Base-by-base conservation (phyloP, 192 early-diverging fungal genomes). In the Coemansia sp. region DNA sequence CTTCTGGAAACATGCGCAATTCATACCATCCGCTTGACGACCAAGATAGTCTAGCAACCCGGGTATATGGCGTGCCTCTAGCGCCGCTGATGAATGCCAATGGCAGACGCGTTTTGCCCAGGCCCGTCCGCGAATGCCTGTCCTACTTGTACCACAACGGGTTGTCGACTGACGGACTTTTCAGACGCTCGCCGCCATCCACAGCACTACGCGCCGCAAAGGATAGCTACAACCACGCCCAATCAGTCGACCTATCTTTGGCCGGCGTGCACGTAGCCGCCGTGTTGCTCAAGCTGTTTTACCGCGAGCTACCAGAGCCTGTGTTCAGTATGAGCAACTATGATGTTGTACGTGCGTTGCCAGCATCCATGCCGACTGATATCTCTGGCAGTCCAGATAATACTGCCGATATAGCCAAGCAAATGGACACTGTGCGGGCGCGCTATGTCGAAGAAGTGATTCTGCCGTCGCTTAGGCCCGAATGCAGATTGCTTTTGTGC, bases 251-350 rank as follows among this genome's bases (percentile, higher is more conserved):
- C 66, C 51, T 88, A 26, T 29, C 40, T 0, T 52, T 76, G 55
- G 77, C 80, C 24, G 91, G 86, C 17, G 82, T 93, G 17, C 87
- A 96, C 60, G 78, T 90, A 14, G 81, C 91, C 7, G 85, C 87
- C 0, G 86, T 85, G 5, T 53, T 96, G 25, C 60, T 96, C 11
- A 96, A 96, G 59, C 55, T 88, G 38, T 96, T 88, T 57, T 80
- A 87, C 62, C 76, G 88, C 27, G 88, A 94, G 30, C 65, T 96
- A 6, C 91, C 89, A 1, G 46, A 68, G 17, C 79, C 93, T 0
- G 60, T 93, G 5, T 77, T 96, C 63, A 78, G 82, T 25, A 35
- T 61, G 3, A 40, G 60, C 27, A 48, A 83, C 46, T 88, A 83
- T 59, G 74, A 64, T 22, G 53, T 54, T 17, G 64, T 83, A 26